A percentile compares a stretch with the other conserved stretches of the same genome.
These are phyloP conservation scores for Crepidotus sp. DNA, from an alignment of 1,284 basidiomycete genomes.

Conservation along the genomic window DNA sequence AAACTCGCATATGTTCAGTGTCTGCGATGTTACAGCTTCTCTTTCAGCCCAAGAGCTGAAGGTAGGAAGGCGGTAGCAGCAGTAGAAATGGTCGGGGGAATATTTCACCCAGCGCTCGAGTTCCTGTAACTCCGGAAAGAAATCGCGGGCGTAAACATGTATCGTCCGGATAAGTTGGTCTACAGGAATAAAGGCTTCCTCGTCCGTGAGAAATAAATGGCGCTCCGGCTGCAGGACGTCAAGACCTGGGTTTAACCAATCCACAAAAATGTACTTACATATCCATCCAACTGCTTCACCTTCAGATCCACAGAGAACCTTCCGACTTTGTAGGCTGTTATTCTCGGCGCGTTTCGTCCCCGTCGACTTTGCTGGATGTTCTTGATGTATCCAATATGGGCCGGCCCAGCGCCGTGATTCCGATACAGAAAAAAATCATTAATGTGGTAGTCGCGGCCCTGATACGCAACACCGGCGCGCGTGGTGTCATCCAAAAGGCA, in stretches of 20 bases:
- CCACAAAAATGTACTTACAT: conserved; percentile 1
- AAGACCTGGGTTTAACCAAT: not conserved
- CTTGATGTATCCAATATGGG: conserved; percentile 31
- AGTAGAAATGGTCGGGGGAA: conserved; percentile 51
- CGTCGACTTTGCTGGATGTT: conserved; percentile 20
- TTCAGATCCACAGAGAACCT: conserved; percentile 12
- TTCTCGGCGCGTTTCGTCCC: not conserved
- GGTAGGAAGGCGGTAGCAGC: conserved; percentile 38
- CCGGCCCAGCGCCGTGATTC: conserved; percentile 5
- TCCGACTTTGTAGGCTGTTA: conserved; percentile 4
- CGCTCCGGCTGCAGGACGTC: conserved; percentile 27
- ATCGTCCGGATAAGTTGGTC: conserved; percentile 38
- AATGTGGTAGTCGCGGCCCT: conserved; percentile 9
- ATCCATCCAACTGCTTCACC: conserved; percentile 20
- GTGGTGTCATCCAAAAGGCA: not conserved
- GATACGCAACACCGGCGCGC: conserved; percentile 2
- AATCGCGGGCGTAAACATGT: conserved; percentile 35
- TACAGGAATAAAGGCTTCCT: conserved; percentile 27
- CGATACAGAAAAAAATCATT: conserved; percentile 14
- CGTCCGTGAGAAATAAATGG: conserved; percentile 48
- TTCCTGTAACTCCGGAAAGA: conserved; percentile 20
- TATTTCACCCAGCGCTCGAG: conserved; percentile 35
- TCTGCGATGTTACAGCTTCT: not conserved
- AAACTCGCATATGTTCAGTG: conserved; percentile 33
- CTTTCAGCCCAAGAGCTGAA: conserved; percentile 19